Percentiles rank a stretch among this genome's conserved stretches.
Evolutionary conservation across 2,329 filamentous ascomycete genomes (phyloP).

Genomic region (Massarina eburnea): DNA sequence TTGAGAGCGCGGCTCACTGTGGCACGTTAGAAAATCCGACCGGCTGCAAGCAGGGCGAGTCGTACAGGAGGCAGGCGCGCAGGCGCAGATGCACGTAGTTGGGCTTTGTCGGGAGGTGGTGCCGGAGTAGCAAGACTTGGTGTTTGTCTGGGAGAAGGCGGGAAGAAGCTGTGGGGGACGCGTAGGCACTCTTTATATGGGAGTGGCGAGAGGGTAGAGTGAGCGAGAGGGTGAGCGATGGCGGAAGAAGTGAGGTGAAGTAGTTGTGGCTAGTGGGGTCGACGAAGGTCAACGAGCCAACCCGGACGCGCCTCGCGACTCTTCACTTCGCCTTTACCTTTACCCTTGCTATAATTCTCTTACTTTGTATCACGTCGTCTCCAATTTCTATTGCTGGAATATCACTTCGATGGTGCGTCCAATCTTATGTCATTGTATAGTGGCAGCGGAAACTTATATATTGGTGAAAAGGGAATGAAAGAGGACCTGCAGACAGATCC

Average conservation of each 20-base stretch:
- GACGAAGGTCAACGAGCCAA: background rate
- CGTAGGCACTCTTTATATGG: slow-evolving; percentile 16
- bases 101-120: slow-evolving; percentile 14
- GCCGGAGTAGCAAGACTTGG: slow-evolving; percentile 11
- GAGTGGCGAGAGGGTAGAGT: slow-evolving; percentile 26
- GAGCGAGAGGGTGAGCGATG: slow-evolving; percentile 10
- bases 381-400: background rate
- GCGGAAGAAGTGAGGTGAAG: slow-evolving; percentile 25
- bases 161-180: slow-evolving; percentile 15
- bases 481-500: slow-evolving; percentile 73
- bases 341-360: slow-evolving; percentile 7
- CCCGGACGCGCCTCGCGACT: background rate
- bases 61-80: slow-evolving; percentile 5
- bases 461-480: slow-evolving; percentile 55
- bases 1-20: background rate
- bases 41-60: background rate
- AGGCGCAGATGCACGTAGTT: slow-evolving; percentile 7
- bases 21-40: slow-evolving; percentile 2
- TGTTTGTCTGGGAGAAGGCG: slow-evolving; percentile 8
- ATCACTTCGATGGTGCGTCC: background rate
- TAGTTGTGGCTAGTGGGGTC: slow-evolving; percentile 34
- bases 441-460: slow-evolving; percentile 11
- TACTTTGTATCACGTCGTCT: slow-evolving; percentile 2
- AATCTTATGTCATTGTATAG: slow-evolving; percentile 26
- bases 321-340: slow-evolving; percentile 8